Conservation (phyloP, 2,329 filamentous ascomycete species). For the Diplodia mutila region DNA sequence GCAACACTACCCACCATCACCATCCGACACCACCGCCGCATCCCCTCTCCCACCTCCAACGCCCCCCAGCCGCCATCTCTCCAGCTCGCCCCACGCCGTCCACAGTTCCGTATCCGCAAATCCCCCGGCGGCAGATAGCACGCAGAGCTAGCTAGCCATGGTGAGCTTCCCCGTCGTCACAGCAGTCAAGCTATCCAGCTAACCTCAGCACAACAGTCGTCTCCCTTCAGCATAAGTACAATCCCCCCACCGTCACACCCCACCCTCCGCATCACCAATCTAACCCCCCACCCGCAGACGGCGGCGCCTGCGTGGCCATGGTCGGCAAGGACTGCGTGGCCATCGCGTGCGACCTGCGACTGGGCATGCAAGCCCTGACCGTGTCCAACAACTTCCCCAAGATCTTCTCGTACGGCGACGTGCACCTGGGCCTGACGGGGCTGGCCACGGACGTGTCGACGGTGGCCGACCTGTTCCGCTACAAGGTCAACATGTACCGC, state of each 20-base stretch:
- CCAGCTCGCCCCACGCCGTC: background rate
- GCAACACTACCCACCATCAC: slow-evolving; percentile 27
- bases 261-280: slow-evolving; percentile 23
- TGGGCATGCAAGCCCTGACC: slow-evolving; percentile 93
- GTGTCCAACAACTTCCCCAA: slow-evolving; percentile 99
- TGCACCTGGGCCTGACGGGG: slow-evolving; percentile 93
- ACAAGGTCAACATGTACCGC: slow-evolving; percentile 99
- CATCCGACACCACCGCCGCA: slow-evolving; percentile 25
- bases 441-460: slow-evolving; percentile 95
- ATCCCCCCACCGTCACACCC: slow-evolving; percentile 26
- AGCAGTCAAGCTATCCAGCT: slow-evolving; percentile 33
- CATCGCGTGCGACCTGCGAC: slow-evolving; percentile 97
- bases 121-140: background rate
- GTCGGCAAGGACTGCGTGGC: slow-evolving; percentile 99
- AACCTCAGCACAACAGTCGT: slow-evolving; percentile 62
- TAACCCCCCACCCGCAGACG: slow-evolving; percentile 56
- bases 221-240: slow-evolving; percentile 94
- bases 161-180: slow-evolving; percentile 37
- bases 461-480: slow-evolving; percentile 95
- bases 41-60: slow-evolving; percentile 25
- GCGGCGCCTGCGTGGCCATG: slow-evolving; percentile 97
- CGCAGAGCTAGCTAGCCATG: slow-evolving; percentile 36
- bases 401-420: slow-evolving; percentile 95
- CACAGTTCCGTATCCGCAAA: slow-evolving; percentile 1
- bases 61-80: slow-evolving; percentile 10